Base-by-base conservation (phyloP, 2,329 filamentous ascomycete genomes). In the Cladophialophora psammophila region DNA sequence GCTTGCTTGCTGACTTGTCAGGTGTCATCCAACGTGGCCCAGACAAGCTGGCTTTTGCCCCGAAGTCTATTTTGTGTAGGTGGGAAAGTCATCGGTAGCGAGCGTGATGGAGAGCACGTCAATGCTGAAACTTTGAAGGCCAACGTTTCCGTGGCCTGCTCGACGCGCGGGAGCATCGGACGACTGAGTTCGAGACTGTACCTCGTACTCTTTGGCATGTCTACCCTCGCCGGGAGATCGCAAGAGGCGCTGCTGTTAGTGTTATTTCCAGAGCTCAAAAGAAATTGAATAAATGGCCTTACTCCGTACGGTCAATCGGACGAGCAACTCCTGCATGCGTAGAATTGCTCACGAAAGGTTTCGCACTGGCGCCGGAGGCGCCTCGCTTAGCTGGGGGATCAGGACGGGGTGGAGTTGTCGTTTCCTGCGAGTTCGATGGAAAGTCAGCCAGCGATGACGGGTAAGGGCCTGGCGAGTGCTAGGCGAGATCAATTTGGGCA, bases 331-430 rank as follows among this genome's bases (percentile, higher is more conserved):
- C 36, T 12, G 42, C 42, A 18, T 12, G 42, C 42, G n/a, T 48
- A 48, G 42, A 48, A 5, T 20, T 48, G n/a, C 20, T 12, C n/a
- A 50, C 45, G 38, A 36, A 60, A 50, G 40, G 61, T 59, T 57
- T 67, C 10, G 34, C 40, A 20, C 20, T 35, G 38, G 53, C 63
- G 63, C 54, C 35, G 45, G 60, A 60, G 63, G 66, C 63, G 66
- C 63, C 63, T 69, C 66, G 66, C 66, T 68, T 68, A 68, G 50
- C 58, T 53, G 54, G 61, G 63, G 63, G 18, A 50, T 31, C 57
- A 56, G 62, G 52, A 7, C 42, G 59, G 52, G 59, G 52, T 56
- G 63, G 63, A 65, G 63, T 55, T 56, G 32, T 36, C 56, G 26
- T 65, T 40, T 40, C 31, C 38, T 32, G 34, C 62, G 38, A 34